Base-by-base conservation (phyloP, 1,284 basidiomycete genomes). In the Trichosporon ovoides region DNA sequence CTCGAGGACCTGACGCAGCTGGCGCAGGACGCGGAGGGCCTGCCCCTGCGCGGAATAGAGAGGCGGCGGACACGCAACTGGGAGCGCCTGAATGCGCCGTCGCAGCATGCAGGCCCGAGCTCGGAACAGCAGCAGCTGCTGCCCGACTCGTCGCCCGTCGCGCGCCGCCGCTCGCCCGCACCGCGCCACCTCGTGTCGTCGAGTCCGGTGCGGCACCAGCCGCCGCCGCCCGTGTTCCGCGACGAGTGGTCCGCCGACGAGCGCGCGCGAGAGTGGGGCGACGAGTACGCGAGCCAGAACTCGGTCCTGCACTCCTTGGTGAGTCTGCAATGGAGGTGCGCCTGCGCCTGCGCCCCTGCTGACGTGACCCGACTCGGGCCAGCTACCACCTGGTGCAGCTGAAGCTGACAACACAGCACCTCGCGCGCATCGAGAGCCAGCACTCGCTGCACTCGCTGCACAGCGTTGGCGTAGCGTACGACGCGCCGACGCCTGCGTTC, bases 191-290 rank as follows among this genome's bases (percentile, higher is more conserved):
- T 28, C 51, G 48, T 64, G 38, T 64, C 63, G 3, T 59, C 57
- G 3, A 61, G 60, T 7, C 63, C 63, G 1, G 55, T 64, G 11
- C 59, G 57, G 51, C 63, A 64, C 57, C 53, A 54, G 20, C 57
- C 60, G 4, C 63, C 63, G 7, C 59, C 63, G 16, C 43, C 43
- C 6, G 43, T 48, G 24, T 64, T 64, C 52, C 63, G 63, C 11
- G 57, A 59, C 35, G 57, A 55, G 22, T 64, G 60, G 59, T 59
- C 53, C 6, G 55, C 56, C 20, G 59, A 64, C 24, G 63, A 64
- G 51, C 59, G 63, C 18, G 14, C 59, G 22, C 59, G 57, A 16
- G 63, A 64, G 31, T 64, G 63, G 63, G 63, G 63, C 18, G 52
- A 56, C 33, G 60, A 61, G 55, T 64, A 64, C 55, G 49, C 63